A percentile compares a stretch with the other conserved stretches of the same genome.
phyloP scores from a whole-genome alignment of 2,329 filamentous ascomycete genomes.

The Phaeosphaeria sp. region DNA sequence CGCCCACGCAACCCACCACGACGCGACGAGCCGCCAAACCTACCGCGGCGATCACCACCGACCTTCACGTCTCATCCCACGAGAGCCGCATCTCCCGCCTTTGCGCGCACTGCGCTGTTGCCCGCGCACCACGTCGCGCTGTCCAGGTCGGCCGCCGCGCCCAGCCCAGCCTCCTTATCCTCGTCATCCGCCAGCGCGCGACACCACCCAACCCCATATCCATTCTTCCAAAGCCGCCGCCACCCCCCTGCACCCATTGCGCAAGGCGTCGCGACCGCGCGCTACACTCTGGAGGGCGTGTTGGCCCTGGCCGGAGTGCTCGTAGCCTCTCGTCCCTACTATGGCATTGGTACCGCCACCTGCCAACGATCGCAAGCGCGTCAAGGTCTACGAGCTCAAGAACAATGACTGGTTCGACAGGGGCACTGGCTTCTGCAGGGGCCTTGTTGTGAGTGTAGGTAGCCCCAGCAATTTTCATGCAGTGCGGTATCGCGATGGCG shows the following conservation, averaged over 20 bases:
- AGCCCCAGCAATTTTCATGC: neutral
- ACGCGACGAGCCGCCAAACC: conserved; percentile 23
- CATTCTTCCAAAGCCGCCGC: conserved; percentile 20
- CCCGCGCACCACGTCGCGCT: conserved; percentile 12
- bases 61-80: conserved; percentile 7
- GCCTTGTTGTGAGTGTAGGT: conserved; percentile 75
- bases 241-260: conserved; percentile 20
- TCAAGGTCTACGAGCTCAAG: conserved; percentile 98
- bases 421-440: conserved; percentile 93
- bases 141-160: conserved; percentile 8
- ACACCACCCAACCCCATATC: conserved; percentile 16
- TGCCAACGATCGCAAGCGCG: conserved; percentile 66
- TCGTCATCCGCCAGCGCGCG: conserved; percentile 29
- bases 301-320: conserved; percentile 41
- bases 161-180: conserved; percentile 23
- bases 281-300: conserved; percentile 45
- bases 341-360: conserved; percentile 53
- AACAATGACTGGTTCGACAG: conserved; percentile 99
- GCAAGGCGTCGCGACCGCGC: conserved; percentile 33
- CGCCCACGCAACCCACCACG: conserved; percentile 14
- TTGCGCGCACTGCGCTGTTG: conserved; percentile 10
- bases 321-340: conserved; percentile 34
- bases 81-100: conserved; percentile 6
- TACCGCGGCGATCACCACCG: conserved; percentile 25
- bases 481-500: conserved; percentile 15